Evolutionary conservation across 371 early-diverging fungal genomes (phyloP).

Genomic region (Umbelopsis sp.): DNA sequence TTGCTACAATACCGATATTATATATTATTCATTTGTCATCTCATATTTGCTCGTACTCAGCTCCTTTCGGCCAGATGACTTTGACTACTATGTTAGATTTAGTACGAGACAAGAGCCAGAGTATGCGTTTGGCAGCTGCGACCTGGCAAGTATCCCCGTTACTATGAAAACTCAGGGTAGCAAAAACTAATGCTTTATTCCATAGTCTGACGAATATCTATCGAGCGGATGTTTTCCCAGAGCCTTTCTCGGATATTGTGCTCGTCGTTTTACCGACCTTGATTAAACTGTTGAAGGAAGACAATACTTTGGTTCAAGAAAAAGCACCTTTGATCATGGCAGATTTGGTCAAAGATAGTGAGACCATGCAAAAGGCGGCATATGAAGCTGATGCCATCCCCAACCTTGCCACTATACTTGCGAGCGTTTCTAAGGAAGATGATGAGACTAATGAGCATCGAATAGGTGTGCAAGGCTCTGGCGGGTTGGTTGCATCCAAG

Average conservation of each 20-base stretch:
- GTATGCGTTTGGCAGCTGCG: constrained; percentile 71
- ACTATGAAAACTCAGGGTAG: no score
- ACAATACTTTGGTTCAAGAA: constrained; percentile 63
- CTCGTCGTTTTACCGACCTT: constrained; percentile 74
- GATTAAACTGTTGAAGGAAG: constrained; percentile 71
- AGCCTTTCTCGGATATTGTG: constrained; percentile 60
- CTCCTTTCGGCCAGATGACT: constrained; percentile 24
- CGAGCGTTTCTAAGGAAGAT: constrained; percentile 41
- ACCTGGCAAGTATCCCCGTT: constrained; percentile 54
- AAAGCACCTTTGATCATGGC: constrained; percentile 75
- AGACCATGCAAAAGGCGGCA: constrained; percentile 80
- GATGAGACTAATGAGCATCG: constrained; percentile 45
- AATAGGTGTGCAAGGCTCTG: constrained; percentile 45
- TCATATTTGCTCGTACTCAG: not conserved
- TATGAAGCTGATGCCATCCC: constrained; percentile 79
- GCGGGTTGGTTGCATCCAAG: constrained; percentile 57
- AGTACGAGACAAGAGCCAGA: constrained; percentile 63
- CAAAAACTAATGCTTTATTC: no score
- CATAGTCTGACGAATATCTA: constrained; percentile 73
- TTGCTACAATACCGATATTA: not conserved
- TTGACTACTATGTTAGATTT: constrained; percentile 63
- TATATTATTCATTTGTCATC: not conserved
- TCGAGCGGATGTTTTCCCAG: constrained; percentile 62
- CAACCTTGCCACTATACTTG: constrained; percentile 66
- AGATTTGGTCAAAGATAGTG: constrained; percentile 74